Conservation (phyloP, 257 asterid genomes). For the Linaria vulgaris region DNA sequence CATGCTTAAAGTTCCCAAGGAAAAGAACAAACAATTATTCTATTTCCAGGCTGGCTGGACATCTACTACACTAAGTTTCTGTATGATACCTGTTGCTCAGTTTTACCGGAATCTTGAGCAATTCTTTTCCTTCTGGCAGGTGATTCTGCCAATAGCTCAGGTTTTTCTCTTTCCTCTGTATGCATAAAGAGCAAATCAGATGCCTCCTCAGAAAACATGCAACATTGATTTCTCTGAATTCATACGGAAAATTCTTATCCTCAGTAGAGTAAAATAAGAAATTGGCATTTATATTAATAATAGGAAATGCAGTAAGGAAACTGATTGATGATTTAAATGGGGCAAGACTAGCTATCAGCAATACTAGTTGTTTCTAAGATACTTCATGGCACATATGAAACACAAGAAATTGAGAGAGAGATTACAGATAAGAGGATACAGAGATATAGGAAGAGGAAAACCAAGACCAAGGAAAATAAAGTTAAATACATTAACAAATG, state of each 20-base stretch:
- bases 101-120: constrained; percentile 87
- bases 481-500: constrained; percentile 4
- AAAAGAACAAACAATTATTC: background rate
- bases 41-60: constrained; percentile 11
- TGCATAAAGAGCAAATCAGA: constrained; percentile 27
- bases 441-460: constrained; percentile 7
- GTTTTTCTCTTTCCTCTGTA: constrained; percentile 97
- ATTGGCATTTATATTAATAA: background rate
- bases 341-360: constrained; percentile 11
- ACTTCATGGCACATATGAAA: constrained; percentile 14
- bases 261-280: constrained; percentile 16
- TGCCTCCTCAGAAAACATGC: constrained; percentile 2
- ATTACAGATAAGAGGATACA: background rate
- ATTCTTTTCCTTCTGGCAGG: constrained; percentile 72
- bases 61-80: constrained; percentile 11
- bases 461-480: constrained; percentile 8
- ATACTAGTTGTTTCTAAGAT: constrained; percentile 17
- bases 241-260: background rate
- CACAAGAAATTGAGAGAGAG: background rate
- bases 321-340: constrained; percentile 1
- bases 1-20: background rate
- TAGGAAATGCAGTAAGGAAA: constrained; percentile 7
- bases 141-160: constrained; percentile 90
- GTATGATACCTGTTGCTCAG: constrained; percentile 83
- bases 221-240: constrained; percentile 17